These are phyloP conservation scores for Cyclotella sp. DNA, from an alignment of 108 stramenopile genomes.

Conservation along the genomic window DNA sequence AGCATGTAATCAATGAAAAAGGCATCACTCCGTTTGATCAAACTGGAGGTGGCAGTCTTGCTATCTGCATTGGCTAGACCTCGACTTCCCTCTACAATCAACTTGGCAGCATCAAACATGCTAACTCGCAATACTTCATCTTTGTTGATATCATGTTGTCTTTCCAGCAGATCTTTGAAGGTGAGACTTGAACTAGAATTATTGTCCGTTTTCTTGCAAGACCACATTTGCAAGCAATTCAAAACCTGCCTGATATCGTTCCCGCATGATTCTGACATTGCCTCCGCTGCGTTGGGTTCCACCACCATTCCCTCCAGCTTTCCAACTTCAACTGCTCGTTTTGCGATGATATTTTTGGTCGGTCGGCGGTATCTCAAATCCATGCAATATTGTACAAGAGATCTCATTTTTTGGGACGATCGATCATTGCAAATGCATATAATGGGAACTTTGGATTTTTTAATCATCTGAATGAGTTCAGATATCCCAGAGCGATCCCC, in stretches of 20 bases:
- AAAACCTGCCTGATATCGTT: slow-evolving; percentile 97
- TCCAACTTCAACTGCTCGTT: slow-evolving; percentile 83
- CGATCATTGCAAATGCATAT: slow-evolving; percentile 99
- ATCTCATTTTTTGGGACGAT: slow-evolving; percentile 85
- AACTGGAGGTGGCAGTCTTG: slow-evolving; percentile 58
- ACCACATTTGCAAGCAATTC: slow-evolving; percentile 97
- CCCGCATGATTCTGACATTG: slow-evolving; percentile 93
- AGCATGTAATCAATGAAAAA: slow-evolving; percentile 97
- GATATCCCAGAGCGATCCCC: slow-evolving; percentile 93
- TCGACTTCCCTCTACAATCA: slow-evolving; percentile 79
- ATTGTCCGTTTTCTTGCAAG: slow-evolving; percentile 57
- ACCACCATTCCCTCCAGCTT: slow-evolving; percentile 81
- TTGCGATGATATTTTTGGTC: slow-evolving; percentile 73
- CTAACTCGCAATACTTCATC: slow-evolving; percentile 91
- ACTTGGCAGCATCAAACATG: slow-evolving; percentile 91
- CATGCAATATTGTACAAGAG: slow-evolving; percentile 92
- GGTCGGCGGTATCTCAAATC: slow-evolving; percentile 92
- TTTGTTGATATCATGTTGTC: slow-evolving; percentile 74
- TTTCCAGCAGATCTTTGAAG: slow-evolving; percentile 84
- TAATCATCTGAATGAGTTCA: slow-evolving; percentile 97
- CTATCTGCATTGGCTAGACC: slow-evolving; percentile 64
- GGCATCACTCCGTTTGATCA: slow-evolving; percentile 88
- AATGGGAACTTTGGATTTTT: slow-evolving; percentile 93
- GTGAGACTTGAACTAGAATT: slow-evolving; percentile 58
- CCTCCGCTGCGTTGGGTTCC: slow-evolving; percentile 93